Evolutionary conservation across 768 basidiomycete species (phyloP).

Genomic region (Lentinula aciculospora): DNA sequence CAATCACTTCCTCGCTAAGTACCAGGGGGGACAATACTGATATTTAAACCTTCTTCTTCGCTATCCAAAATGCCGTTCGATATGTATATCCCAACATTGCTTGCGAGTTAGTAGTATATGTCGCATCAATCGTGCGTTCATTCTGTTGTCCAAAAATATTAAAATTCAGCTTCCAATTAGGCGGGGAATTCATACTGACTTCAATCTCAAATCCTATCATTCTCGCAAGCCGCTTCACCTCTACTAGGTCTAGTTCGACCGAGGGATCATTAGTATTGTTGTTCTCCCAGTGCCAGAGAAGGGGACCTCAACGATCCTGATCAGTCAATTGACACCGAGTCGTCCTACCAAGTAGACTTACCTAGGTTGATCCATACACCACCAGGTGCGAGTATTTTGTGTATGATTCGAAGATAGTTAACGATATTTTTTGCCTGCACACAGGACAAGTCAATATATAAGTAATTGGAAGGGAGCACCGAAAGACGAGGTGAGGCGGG

Average conservation of each 20-base stretch:
- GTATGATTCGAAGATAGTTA: constrained; percentile 84
- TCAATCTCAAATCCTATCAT: constrained; percentile 78
- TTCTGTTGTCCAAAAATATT: constrained; percentile 44
- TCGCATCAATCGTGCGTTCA: constrained; percentile 73
- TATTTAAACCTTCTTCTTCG: constrained; percentile 34
- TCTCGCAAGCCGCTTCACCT: constrained; percentile 71
- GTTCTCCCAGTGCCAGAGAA: constrained; percentile 98
- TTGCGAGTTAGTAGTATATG: constrained; percentile 78
- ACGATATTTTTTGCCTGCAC: constrained; percentile 84
- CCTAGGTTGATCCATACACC: constrained; percentile 93
- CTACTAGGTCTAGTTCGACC: constrained; percentile 85
- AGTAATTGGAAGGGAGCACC: neutral
- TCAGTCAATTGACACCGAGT: neutral
- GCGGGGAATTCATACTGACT: constrained; percentile 49
- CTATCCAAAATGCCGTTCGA: constrained; percentile 81
- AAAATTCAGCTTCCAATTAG: too few species aligned
- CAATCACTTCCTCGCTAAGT: too few species aligned
- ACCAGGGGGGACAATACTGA: too few species aligned
- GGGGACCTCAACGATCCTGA: constrained; percentile 50
- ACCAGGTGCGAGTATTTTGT: constrained; percentile 74
- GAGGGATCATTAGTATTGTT: constrained; percentile 75
- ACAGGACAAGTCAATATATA: neutral
- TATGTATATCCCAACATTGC: constrained; percentile 86
- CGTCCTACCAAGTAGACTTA: constrained; percentile 19
- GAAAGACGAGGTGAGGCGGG: neutral